Conservation (phyloP, 495 filamentous ascomycete genomes). For the Penicillium cinerascens region DNA sequence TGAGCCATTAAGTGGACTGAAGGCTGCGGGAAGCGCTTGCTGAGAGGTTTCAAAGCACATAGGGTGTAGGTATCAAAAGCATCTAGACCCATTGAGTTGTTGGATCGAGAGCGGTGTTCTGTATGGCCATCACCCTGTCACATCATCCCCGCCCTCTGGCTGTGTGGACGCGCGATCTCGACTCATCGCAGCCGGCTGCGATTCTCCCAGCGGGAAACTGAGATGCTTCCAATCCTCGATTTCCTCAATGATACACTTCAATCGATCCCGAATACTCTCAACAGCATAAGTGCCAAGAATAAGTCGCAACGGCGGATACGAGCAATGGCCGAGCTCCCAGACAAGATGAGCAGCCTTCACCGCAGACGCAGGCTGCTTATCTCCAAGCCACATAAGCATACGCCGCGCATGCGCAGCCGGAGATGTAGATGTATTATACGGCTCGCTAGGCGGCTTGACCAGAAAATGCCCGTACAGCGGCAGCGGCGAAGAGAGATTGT, state of each 20-base stretch:
- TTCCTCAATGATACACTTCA: constrained; percentile 90
- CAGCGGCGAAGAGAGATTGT: constrained; percentile 48
- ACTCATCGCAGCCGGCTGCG: constrained; percentile 17
- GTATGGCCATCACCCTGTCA: background rate
- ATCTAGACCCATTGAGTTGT: background rate
- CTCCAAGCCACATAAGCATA: constrained; percentile 93
- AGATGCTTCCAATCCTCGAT: constrained; percentile 88
- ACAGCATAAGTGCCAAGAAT: constrained; percentile 90
- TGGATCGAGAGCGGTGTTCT: background rate
- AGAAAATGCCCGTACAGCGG: constrained; percentile 88
- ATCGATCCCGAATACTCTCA: constrained; percentile 85
- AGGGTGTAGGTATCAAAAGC: background rate
- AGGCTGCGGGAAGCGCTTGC: background rate
- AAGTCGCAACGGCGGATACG: constrained; percentile 79
- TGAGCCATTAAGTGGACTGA: background rate
- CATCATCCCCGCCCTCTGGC: constrained; percentile 8
- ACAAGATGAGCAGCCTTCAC: constrained; percentile 93
- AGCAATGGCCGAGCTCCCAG: constrained; percentile 94
- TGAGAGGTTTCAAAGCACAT: background rate
- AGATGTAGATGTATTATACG: constrained; percentile 70
- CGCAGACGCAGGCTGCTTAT: constrained; percentile 86
- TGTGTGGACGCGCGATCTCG: constrained; percentile 10
- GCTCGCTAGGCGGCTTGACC: constrained; percentile 78
- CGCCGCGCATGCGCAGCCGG: constrained; percentile 87
- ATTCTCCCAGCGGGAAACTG: constrained; percentile 49